Conservation (phyloP, 1,284 basidiomycete genomes). For the Leccinum brunneo-olivaceum region DNA sequence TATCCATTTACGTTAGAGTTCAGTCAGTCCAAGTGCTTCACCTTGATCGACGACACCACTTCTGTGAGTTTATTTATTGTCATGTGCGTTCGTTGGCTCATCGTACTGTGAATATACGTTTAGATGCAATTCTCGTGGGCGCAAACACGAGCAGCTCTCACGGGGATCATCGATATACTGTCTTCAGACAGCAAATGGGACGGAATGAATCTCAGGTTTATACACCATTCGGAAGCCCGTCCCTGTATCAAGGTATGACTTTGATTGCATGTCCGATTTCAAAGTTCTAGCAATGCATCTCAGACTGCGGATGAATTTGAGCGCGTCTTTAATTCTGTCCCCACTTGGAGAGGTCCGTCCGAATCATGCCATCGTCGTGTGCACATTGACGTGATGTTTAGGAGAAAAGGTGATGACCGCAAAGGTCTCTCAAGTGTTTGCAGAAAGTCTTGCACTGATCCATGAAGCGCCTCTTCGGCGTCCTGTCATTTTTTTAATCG, state of each 20-base stretch:
- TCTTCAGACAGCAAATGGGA: conserved; percentile 14
- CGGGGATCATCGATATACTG: conserved; percentile 13
- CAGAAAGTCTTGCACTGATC: conserved; percentile 11
- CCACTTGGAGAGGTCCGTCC: conserved; percentile 18
- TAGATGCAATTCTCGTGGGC: conserved; percentile 22
- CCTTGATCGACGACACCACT: conserved; percentile 20
- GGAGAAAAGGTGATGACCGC: conserved; percentile 15
- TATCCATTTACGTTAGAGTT: conserved; percentile 5
- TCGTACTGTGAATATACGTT: not conserved
- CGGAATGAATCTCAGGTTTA: conserved; percentile 19
- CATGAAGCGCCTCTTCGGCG: conserved; percentile 2
- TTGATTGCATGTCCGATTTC: not conserved
- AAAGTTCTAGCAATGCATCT: not conserved
- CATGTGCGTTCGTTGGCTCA: not conserved
- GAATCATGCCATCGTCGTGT: not conserved
- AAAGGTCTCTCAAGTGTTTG: conserved; percentile 19
- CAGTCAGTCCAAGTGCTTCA: conserved; percentile 22
- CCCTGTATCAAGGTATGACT: conserved; percentile 12
- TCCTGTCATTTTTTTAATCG: conserved; percentile 18
- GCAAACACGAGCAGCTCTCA: conserved; percentile 19
- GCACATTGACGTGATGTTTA: conserved; percentile 4
- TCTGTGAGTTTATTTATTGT: conserved; percentile 12
- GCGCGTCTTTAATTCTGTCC: conserved; percentile 19
- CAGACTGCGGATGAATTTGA: conserved; percentile 21
- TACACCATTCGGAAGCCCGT: conserved; percentile 9